Evolutionary conservation across 805 yeast genomes (phyloP).

Genomic region (Wickerhamia fluorescens): DNA sequence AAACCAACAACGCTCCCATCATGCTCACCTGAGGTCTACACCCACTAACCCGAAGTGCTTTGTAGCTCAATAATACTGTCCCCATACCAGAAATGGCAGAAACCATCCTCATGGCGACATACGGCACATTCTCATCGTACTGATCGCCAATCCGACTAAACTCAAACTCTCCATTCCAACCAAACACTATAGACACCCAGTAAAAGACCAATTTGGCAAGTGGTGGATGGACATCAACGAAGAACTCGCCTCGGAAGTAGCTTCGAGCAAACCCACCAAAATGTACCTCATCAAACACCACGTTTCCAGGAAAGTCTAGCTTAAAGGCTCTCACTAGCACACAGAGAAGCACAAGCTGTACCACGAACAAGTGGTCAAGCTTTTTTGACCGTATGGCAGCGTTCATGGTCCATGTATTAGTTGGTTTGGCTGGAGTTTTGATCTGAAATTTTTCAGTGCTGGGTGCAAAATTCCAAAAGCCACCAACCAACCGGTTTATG

Average conservation of each 20-base stretch:
- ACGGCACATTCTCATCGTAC: conserved; percentile 34
- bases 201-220: conserved; percentile 54
- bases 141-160: conserved; percentile 39
- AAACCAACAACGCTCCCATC: conserved; percentile 43
- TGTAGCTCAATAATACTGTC: conserved; percentile 45
- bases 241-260: conserved; percentile 52
- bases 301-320: conserved; percentile 28
- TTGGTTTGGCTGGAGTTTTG: no score
- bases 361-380: conserved; percentile 14
- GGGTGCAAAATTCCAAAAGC: no score
- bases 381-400: no score
- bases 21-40: conserved; percentile 45
- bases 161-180: conserved; percentile 30
- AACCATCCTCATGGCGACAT: conserved; percentile 48
- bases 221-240: conserved; percentile 71
- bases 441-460: no score
- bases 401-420: no score
- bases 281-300: conserved; percentile 45
- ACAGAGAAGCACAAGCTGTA: conserved; percentile 16
- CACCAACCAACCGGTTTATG: no score
- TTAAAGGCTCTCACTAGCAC: conserved; percentile 24
- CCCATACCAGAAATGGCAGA: conserved; percentile 51
- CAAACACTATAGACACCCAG: conserved; percentile 43
- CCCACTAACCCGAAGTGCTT: conserved; percentile 48
- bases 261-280: conserved; percentile 32